Base-by-base conservation (phyloP, 2,329 filamentous ascomycete species). In the Macrophomina tecta region DNA sequence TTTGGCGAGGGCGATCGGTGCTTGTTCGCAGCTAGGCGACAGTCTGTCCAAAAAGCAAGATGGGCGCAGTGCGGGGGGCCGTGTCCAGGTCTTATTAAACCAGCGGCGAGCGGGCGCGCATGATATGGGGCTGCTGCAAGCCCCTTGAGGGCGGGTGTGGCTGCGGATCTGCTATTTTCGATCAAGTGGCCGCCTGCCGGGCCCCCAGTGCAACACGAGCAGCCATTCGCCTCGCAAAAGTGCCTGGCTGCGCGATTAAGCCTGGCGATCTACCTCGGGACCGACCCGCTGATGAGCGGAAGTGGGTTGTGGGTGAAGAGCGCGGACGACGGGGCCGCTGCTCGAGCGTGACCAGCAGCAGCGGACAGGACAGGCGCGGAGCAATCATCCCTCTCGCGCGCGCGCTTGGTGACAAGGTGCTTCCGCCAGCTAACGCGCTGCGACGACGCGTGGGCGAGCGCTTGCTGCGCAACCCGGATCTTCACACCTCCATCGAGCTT, bases 121-220 rank as follows among this genome's bases (percentile, higher is more conserved):
- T 62, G 58, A 62, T 49, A 45, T 62, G 58, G 42, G 55, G 55
- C 45, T 60, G 55, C 55, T 60, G 55, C 55, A 60, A 34, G 58
- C 42, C 56, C 56, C 53, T 32, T 36, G 30, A 16, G 63, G 30
- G 51, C 63, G 63, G 63, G 32, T 65, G 63, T 65, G 63, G 63
- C 63, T 65, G 63, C 63, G 51, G 32, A 56, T 56, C 63, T 65
- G n/a, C 49, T 56, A 48, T 56, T 55, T 64, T 64, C 38, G 62
- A 64, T 64, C 62, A 64, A 64, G 38, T 64, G 62, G 34, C 62
- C 38, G 61, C 60, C 11, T 18, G 11, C 7, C 34, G 30, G 16
- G 7, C 18, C 28, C 28, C 23, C 56, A 40, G 42, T 46, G 56
- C 12, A 61, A 61, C 56, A 61, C 56, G 56, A 61, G 42, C 38